Base-by-base conservation (phyloP, 2,329 filamentous ascomycete species). In the Penicillium sp. region DNA sequence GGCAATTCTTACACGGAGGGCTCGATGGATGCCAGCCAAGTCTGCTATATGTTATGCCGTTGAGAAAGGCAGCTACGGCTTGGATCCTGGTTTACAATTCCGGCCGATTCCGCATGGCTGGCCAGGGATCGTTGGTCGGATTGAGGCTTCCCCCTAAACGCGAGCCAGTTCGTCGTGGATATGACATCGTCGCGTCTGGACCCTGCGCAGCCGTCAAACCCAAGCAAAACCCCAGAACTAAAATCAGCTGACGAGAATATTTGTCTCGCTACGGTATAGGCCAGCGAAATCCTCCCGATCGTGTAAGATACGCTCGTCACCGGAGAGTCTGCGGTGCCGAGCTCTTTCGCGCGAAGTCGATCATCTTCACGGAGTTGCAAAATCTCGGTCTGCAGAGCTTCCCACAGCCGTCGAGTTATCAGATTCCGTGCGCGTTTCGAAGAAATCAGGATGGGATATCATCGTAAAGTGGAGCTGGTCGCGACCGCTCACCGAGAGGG, bases 21-120 rank as follows among this genome's bases (percentile, higher is more conserved):
- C 24, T 42, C 13, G 1, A 16, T 21, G 29, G 26, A 13, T 28
- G 34, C 16, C 8, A 37, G 11, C 19, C 11, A 14, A 48, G 11
- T 26, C 40, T 48, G 43, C n/a, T 49, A 82, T 85, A 86, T 39
- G 88, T 88, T 54, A 90, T 63, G 87, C 83, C 64, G 82, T 89
- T 59, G 87, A 90, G 69, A 79, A 80, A 42, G 87, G 87, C 33
- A 86, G 87, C 56, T 84, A 82, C 13, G 87, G 90, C 63, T 75
- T 90, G n/a, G 37, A 88, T 90, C 65, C 84, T 89, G 58, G 81
- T 90, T 62, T 90, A 90, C 77, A 90, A 90, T 70, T 87, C 83
- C 33, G 87, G 87, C 0, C 81, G 87, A 3, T 90, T 87, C 67
- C 83, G 87, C 9, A 90, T 91, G 88, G 87, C 87, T 0, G 87